Conservation (phyloP, 345 rosid genomes). For the Citrus cavaleriei region DNA sequence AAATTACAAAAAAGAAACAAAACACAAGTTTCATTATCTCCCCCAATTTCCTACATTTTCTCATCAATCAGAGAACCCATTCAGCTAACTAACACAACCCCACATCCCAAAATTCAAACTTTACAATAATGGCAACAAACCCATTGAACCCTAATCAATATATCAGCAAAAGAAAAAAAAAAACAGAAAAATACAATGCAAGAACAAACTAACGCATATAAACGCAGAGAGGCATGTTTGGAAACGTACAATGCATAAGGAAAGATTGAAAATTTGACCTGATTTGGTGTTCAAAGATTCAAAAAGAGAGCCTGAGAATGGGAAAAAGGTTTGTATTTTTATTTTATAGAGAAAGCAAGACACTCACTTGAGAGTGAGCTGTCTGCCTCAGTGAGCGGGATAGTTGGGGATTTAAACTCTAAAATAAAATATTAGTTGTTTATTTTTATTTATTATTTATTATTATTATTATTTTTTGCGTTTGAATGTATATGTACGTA, state of each 20-base stretch:
- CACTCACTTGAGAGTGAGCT: background rate
- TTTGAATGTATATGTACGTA: too few relatives aligned
- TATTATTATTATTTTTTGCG: too few relatives aligned
- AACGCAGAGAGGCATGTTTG: background rate
- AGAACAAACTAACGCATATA: background rate
- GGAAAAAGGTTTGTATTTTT: background rate
- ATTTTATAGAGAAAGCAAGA: background rate
- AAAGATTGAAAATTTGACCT: constrained; percentile 5
- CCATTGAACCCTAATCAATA: constrained; percentile 9
- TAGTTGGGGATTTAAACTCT: constrained; percentile 17
- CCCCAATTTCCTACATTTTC: constrained; percentile 15
- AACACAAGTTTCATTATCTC: background rate
- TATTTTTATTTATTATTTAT: too few relatives aligned
- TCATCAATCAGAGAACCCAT: background rate
- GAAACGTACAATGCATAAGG: background rate
- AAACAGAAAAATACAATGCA: background rate
- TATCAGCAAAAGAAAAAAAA: background rate
- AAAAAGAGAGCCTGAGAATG: constrained; percentile 15
- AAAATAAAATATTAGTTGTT: background rate
- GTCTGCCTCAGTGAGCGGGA: constrained; percentile 18
- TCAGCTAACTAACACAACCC: background rate
- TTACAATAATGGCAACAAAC: background rate
- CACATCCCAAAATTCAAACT: constrained; percentile 10
- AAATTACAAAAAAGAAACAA: background rate
- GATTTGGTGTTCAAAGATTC: constrained; percentile 5